Base-by-base conservation (phyloP, 148 eudicot genomes). In the Chenopodium suecicum region DNA sequence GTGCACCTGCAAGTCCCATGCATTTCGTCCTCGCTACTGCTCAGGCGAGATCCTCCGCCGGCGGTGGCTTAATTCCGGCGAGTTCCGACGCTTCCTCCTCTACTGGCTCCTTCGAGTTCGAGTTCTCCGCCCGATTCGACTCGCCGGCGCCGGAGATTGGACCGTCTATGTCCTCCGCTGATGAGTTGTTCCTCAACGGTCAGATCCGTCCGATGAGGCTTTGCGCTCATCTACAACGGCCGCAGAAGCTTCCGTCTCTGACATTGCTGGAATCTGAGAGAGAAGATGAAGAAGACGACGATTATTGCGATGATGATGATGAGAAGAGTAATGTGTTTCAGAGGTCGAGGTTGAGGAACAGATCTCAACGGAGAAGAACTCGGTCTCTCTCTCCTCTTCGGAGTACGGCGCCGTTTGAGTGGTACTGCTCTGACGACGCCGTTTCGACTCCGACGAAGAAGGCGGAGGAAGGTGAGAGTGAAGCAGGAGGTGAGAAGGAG, bases 1-100 rank as follows among this genome's bases (percentile, higher is more conserved):
- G 96, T 37, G 98, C 97, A 9, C 98, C 98, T 19, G 80, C 98
- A 0, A 90, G 93, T 56, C 98, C 98, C 65, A 93, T 89, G 91
- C 98, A 95, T 81, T 88, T 84, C 80, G 68, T 89, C 32, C 85
- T 90, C 44, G n/a, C 83, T 12, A 22, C 87, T 25, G 50, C 89
- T 19, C 78, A 68, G 29, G 78, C 84, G 6, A 72, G 62, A 47
- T n/a, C 81, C n/a, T 72, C 86, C 9, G 23, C 75, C 32, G 68
- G 9, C 8, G 82, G 80, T 0, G 56, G 69, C 6, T 77, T 73
- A 2, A 79, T 85, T 12, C 87, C 87, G 34, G 27, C 81, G 14
- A 47, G 66, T 1, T 75, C 81, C 75, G 87, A 80, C 41, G 86
- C 84, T 2, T 82, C 85, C 46, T 31, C 79, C 32, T 31, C 79